Conservation (phyloP, 2,329 filamentous ascomycete genomes). For the Ophiostoma ips region DNA sequence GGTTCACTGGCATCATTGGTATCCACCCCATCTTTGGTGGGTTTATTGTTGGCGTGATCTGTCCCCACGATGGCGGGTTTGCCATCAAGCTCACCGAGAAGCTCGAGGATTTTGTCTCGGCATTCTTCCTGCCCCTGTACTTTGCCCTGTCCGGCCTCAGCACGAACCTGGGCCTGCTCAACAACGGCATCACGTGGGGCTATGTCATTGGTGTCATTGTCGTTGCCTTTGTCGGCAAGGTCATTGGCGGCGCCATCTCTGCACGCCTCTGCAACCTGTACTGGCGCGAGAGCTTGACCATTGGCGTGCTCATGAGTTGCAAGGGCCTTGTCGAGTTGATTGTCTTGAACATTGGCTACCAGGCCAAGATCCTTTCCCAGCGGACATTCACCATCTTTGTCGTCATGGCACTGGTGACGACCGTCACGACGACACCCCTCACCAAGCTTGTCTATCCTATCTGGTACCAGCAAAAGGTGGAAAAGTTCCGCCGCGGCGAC, state of each 20-base stretch:
- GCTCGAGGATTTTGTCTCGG: slow-evolving; percentile 78
- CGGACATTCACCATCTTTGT: slow-evolving; percentile 89
- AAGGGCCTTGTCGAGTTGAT: slow-evolving; percentile 92
- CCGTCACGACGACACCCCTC: slow-evolving; percentile 68
- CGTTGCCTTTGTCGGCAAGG: slow-evolving; percentile 74
- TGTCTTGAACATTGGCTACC: slow-evolving; percentile 63
- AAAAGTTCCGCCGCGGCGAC: slow-evolving; percentile 58
- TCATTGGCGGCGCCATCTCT: slow-evolving; percentile 67
- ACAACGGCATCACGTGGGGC: slow-evolving; percentile 72
- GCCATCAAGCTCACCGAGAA: slow-evolving; percentile 87
- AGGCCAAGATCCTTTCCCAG: slow-evolving; percentile 66
- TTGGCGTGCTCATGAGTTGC: slow-evolving; percentile 89
- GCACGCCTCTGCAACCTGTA: slow-evolving; percentile 63
- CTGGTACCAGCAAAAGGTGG: slow-evolving; percentile 38
- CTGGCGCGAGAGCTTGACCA: slow-evolving; percentile 81
- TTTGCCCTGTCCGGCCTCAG: slow-evolving; percentile 85
- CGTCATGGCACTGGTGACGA: slow-evolving; percentile 81
- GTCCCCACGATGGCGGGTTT: slow-evolving; percentile 79
- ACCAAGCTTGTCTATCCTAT: slow-evolving; percentile 61
- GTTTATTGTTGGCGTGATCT: slow-evolving; percentile 79
- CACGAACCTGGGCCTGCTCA: slow-evolving; percentile 72
- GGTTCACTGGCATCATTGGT: slow-evolving; percentile 79
- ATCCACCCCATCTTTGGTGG: slow-evolving; percentile 91
- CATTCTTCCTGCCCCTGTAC: slow-evolving; percentile 78
- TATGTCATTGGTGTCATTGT: slow-evolving; percentile 75